Conservation (phyloP, 2,329 filamentous ascomycete genomes). For the Apiospora marii region DNA sequence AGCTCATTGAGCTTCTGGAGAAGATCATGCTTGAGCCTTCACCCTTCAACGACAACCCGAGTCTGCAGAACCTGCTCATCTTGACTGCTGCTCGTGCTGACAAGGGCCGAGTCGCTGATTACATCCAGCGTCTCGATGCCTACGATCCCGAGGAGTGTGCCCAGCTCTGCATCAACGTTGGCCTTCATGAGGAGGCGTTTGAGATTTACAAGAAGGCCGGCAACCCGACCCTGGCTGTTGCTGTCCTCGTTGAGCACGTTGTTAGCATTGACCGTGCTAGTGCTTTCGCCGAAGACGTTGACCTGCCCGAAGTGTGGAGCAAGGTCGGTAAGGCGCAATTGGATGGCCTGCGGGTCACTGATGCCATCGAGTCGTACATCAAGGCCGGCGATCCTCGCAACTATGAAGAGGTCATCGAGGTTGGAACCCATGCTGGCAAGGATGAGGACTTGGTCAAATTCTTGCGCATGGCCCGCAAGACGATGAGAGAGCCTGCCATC, state of each 20-base stretch:
- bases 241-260: slow-evolving; percentile 93
- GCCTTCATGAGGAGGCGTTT: slow-evolving; percentile 95
- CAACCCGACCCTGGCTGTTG: slow-evolving; percentile 85
- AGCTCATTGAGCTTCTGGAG: slow-evolving; percentile 96
- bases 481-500: slow-evolving; percentile 88
- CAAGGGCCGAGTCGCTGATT: slow-evolving; percentile 92
- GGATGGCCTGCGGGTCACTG: slow-evolving; percentile 89
- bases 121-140: slow-evolving; percentile 88
- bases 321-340: slow-evolving; percentile 97
- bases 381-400: slow-evolving; percentile 92
- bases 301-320: slow-evolving; percentile 96
- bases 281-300: slow-evolving; percentile 93
- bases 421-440: slow-evolving; percentile 93
- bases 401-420: slow-evolving; percentile 95
- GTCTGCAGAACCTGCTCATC: slow-evolving; percentile 94
- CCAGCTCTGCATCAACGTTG: slow-evolving; percentile 90
- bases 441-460: slow-evolving; percentile 97
- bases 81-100: slow-evolving; percentile 97
- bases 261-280: slow-evolving; percentile 98
- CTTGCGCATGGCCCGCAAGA: slow-evolving; percentile 97
- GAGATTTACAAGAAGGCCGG: slow-evolving; percentile 98
- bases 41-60: slow-evolving; percentile 96
- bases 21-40: slow-evolving; percentile 99
- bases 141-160: slow-evolving; percentile 95
- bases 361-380: slow-evolving; percentile 97